Evolutionary conservation across 2,329 filamentous ascomycete species (phyloP).

Genomic region (Coniochaeta hoffmannii): DNA sequence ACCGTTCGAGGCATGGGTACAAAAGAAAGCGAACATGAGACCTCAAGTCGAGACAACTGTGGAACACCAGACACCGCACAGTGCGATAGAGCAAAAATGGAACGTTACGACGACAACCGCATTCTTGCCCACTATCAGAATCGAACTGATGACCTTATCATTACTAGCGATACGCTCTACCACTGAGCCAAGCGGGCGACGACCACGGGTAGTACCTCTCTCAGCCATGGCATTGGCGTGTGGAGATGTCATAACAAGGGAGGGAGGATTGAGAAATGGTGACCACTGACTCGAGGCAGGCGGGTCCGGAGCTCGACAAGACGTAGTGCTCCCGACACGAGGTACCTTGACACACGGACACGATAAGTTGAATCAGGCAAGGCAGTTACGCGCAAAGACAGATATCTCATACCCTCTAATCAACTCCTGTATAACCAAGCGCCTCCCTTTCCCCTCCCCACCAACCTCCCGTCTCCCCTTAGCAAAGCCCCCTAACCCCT

Average conservation of each 20-base stretch:
- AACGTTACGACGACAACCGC: conserved; percentile 4
- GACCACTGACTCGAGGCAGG: too few species aligned
- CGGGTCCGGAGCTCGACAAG: not conserved
- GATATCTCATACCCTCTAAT: not conserved
- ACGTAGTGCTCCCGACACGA: not conserved
- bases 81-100: too few species aligned
- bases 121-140: conserved; percentile 1
- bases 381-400: not conserved
- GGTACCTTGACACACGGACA: too few species aligned
- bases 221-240: not conserved
- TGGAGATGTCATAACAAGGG: not conserved
- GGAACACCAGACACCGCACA: too few species aligned
- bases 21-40: too few species aligned
- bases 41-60: too few species aligned
- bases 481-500: too few species aligned
- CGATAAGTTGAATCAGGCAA: not conserved
- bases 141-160: not conserved
- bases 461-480: not conserved
- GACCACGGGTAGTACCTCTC: not conserved
- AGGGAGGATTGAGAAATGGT: not conserved
- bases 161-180: not conserved
- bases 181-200: not conserved
- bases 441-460: not conserved
- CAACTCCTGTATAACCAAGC: not conserved
- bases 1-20: too few species aligned